phyloP scores from a whole-genome alignment of 2,329 filamentous ascomycete species.

The Fusarium phyllophilum region DNA sequence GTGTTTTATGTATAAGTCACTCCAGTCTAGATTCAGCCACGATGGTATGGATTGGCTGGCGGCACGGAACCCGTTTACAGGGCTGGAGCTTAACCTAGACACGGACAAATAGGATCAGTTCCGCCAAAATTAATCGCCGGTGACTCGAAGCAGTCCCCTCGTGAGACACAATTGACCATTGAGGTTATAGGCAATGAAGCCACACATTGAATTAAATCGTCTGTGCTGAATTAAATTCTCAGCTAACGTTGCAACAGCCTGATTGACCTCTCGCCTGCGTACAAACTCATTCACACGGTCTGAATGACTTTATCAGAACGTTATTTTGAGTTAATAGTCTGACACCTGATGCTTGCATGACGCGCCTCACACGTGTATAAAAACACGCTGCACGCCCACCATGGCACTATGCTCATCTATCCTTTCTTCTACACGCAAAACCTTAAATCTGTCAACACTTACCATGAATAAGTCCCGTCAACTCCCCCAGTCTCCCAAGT shows the following conservation, averaged over 20 bases:
- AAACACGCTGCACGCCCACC: neutral
- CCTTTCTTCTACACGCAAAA: too few species aligned
- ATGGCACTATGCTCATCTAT: neutral
- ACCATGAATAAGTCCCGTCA: neutral
- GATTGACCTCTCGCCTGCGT: neutral
- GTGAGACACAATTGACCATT: fast-evolving
- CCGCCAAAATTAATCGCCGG: too few species aligned
- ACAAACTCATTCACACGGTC: too few species aligned
- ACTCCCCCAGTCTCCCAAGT: fast-evolving
- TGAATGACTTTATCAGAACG: too few species aligned
- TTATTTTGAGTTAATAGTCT: too few species aligned
- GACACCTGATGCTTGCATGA: fast-evolving
- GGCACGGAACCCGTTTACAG: neutral
- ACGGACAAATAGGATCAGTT: neutral
- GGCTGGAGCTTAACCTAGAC: fast-evolving
- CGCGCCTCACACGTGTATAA: neutral
- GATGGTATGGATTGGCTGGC: neutral
- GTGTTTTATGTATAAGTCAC: neutral
- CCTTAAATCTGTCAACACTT: too few species aligned
- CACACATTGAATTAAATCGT: neutral
- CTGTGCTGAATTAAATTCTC: neutral
- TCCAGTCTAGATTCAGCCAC: neutral
- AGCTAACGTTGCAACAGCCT: neutral
- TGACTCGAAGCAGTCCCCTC: neutral
- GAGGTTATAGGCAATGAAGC: fast-evolving